Evolutionary conservation across 352 stramenopile genomes (phyloP).

Genomic region (Phytophthora nicotianae): DNA sequence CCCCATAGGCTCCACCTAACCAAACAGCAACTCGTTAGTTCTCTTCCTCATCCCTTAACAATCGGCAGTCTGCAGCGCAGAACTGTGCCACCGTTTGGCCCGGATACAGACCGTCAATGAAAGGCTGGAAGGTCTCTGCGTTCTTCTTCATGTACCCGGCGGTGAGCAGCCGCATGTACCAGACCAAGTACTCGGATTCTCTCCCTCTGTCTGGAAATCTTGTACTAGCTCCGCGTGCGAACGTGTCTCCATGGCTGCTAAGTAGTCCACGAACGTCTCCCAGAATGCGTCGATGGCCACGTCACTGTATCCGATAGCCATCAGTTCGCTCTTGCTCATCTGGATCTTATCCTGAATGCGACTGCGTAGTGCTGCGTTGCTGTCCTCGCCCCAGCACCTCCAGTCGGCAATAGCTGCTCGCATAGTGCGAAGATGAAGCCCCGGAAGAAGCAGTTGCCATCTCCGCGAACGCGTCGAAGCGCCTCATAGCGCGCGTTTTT

Average conservation of each 20-base stretch:
- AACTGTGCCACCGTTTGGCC: conserved; percentile 86
- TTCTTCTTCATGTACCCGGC: conserved; percentile 89
- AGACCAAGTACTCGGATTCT: conserved; percentile 88
- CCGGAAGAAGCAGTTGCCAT: conserved; percentile 94
- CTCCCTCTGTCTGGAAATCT: conserved; percentile 88
- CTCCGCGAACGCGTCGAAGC: conserved; percentile 84
- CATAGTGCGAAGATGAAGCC: conserved; percentile 91
- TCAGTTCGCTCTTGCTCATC: conserved; percentile 68
- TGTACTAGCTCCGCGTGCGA: conserved; percentile 72
- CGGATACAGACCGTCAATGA: conserved; percentile 84
- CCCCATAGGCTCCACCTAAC: conserved; percentile 93
- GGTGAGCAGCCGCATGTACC: conserved; percentile 88
- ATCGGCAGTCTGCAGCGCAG: conserved; percentile 52
- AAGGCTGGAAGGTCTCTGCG: conserved; percentile 88
- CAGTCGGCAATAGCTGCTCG: conserved; percentile 61
- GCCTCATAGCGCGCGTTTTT: conserved; percentile 66
- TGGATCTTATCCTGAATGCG: conserved; percentile 70
- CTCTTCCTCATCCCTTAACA: not conserved
- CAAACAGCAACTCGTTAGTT: conserved; percentile 3
- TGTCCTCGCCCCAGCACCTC: conserved; percentile 28
- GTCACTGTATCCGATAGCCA: conserved; percentile 90
- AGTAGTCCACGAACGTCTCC: conserved; percentile 92
- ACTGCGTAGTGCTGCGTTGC: conserved; percentile 31
- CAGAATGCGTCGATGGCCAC: conserved; percentile 94
- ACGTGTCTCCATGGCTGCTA: conserved; percentile 78